Base-by-base conservation (phyloP, 1,139 yeast species). In the Saccharomyces pastorianus region DNA sequence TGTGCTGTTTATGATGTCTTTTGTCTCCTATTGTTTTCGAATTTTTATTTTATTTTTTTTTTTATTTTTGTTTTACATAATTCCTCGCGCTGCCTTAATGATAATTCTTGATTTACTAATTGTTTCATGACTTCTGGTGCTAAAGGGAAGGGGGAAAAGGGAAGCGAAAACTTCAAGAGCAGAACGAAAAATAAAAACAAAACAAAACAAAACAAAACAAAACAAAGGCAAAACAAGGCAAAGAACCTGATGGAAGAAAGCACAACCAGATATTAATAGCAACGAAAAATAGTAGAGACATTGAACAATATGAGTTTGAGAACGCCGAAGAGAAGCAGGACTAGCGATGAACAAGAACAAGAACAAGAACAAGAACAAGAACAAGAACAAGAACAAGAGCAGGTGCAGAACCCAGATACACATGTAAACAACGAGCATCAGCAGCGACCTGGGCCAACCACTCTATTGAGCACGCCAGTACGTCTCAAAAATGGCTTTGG, bases 71-170 rank as follows among this genome's bases (percentile, higher is more conserved):
- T 38, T 38, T 38, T 38, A 38, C 25, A 38, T 38, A 32, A 17
- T 38, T 38, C 17, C 23, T 38, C 44, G 44, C 25, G 44, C 44
- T 17, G 3, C n/a, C 13, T 38, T 38, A 38, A 38, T 14, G 44
- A 38, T 38, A 38, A 9, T 38, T n/a, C 7, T 32, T 38, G 44
- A 17, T 38, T 17, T 38, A 38, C 44, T 17, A 38, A 17, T 8
- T 29, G 8, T 20, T 38, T 17, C 25, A 38, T 29, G 17, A 26
- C n/a, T 38, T 38, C 14, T n/a, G 31, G 29, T 27, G 31, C 28
- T 29, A 42, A 42, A 49, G 51, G 51, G 51, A 47, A 41, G 46
- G 48, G 38, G 46, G 46, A 41, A 41, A 38, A 25, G 14, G 13
- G 46, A 49, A 49, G 27, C 38, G 46, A 49, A 49, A 49, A 46